These are phyloP conservation scores for Aspergillus novoparasiticus DNA, from an alignment of 2,329 filamentous ascomycete genomes.

Conservation along the genomic window DNA sequence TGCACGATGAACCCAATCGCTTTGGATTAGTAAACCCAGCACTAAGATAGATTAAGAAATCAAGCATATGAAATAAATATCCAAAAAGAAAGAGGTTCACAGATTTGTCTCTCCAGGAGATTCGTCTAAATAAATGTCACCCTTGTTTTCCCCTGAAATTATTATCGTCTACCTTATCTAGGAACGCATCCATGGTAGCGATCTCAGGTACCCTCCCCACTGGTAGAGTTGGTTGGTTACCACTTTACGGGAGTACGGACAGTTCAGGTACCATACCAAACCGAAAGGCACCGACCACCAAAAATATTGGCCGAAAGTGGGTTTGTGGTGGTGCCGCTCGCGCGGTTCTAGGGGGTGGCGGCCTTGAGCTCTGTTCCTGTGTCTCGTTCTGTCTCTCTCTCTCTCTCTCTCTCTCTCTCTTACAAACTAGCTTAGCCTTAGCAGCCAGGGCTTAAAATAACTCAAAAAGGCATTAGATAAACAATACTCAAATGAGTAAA, in stretches of 20 bases:
- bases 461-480: background rate
- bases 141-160: background rate
- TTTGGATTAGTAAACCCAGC: background rate
- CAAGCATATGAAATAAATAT: background rate
- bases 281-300: constrained; percentile 16
- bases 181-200: background rate
- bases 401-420: background rate
- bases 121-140: background rate
- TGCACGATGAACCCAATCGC: constrained; percentile 5
- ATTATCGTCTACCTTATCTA: background rate
- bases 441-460: constrained; percentile 12
- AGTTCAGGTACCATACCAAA: constrained; percentile 23
- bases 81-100: background rate
- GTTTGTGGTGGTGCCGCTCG: constrained; percentile 26
- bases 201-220: background rate
- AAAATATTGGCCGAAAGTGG: constrained; percentile 19
- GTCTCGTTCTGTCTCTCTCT: background rate
- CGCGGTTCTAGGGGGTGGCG: constrained; percentile 39
- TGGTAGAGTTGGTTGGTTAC: constrained; percentile 1
- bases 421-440: constrained; percentile 8
- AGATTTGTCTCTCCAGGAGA: background rate
- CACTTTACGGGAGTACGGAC: background rate
- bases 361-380: constrained; percentile 15
- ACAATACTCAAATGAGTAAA: background rate
- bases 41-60: background rate